phyloP scores from a whole-genome alignment of 73 alveolate genomes.

The Blepharisma japonicum region DNA sequence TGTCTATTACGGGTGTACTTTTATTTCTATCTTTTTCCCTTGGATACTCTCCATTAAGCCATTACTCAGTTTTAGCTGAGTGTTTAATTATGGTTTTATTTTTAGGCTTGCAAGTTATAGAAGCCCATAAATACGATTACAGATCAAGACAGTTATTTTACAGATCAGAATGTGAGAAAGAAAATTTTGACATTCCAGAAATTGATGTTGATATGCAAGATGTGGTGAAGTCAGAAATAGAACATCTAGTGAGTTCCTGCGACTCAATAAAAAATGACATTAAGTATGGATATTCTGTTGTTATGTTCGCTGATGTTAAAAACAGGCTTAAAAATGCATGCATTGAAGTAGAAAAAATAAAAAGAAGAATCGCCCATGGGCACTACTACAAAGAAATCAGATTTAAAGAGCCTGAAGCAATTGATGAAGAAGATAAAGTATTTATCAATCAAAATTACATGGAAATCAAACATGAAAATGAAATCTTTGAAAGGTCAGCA shows the following conservation, averaged over 20 bases:
- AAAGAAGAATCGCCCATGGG: neutral
- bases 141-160: neutral
- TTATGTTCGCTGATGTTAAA: constrained; percentile 12
- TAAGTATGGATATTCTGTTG: neutral
- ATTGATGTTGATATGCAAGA: neutral
- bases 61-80: neutral
- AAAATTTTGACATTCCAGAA: neutral
- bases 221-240: neutral
- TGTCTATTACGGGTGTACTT: neutral
- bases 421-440: constrained; percentile 1
- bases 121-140: neutral
- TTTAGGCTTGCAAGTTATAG: neutral
- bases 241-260: neutral
- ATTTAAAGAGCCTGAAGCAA: neutral
- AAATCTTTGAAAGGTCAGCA: neutral
- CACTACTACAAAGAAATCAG: neutral
- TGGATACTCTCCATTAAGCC: neutral
- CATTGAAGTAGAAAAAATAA: neutral
- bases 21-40: neutral
- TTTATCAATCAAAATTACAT: neutral
- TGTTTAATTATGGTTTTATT: neutral
- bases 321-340: neutral
- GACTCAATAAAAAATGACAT: constrained; percentile 24
- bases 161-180: neutral
- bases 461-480: neutral